Evolutionary conservation across 2,329 filamentous ascomycete species (phyloP), one percentile per base, ranked within the genome.

Genomic region (Xylariaceae sp.): DNA sequence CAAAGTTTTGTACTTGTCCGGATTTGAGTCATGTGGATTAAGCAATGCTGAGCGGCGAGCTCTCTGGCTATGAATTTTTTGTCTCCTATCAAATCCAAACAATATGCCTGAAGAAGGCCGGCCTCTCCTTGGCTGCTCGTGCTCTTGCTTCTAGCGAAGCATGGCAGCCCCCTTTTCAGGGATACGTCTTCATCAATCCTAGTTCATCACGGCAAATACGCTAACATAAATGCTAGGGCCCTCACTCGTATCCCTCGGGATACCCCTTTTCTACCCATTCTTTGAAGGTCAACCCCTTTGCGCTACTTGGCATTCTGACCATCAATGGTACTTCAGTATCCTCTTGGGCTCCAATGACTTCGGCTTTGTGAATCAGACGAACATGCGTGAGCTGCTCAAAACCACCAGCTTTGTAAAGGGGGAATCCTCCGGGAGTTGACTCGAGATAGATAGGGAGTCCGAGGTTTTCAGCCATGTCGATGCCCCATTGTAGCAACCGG

Each of bases 1-100:
- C 89, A 95, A 90, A 90, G 89, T 76, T 84, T 90, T 75, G 89
- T 78, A 80, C 89, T 92, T 91, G 88, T 92, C 89, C 75, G 79
- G 74, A 59, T 63, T 65, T 66, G 50, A 57, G 57, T 57, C 50
- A 62, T 64, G 63, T 62, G 42, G 49, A 52, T 42, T 27, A 11
- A 47, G 48, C 47, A 43, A 46, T 22, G 38, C 51, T 39, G 12
- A 50, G 14, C 40, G 40, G 30, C 47, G 45, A 52, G 46, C 52
- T 49, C 49, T 27, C 22, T 18, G 35, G 22, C 15, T 38, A 12
- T 30, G 15, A 61, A 63, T 59, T 62, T 58, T 58, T 65, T 62
- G 60, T 59, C 50, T 43, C 39, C 9, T 42, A 44, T 17, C 35
- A 32, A 35, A 27, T 18, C 30, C 45, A 18, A 27, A 50, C 48